Evolutionary conservation across 257 asterid genomes (phyloP), one percentile per base, ranked within the genome.

Genomic region (Solanum pennellii): DNA sequence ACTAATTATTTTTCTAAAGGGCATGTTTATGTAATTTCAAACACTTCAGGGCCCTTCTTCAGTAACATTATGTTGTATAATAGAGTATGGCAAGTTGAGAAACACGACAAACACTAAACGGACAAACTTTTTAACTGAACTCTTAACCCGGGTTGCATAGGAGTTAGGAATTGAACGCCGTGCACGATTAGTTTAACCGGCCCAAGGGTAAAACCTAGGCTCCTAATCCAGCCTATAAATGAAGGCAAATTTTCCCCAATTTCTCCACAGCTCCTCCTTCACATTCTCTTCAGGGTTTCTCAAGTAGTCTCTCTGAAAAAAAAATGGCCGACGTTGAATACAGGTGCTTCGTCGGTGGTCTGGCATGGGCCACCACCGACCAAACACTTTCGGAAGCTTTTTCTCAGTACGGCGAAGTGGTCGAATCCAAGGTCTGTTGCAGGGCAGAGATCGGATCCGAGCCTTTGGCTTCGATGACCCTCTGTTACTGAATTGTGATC

Each of bases 351-450:
- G 91, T 89, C 18, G 91, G 91, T 88, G 91, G 91, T 8, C 84
- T 92, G 88, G 96, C 96, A 0, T 93, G 96, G 95, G 93, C 94
- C 90, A 92, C 96, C 94, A 89, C 89, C 47, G 96, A 93, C 79
- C 87, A 90, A 6, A 41, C 94, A 5, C 94, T 93, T 18, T 89
- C 84, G 71, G 71, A 92, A 0, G 95, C 95, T 5, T 93, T 93
- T 87, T 88, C 95, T 33, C 91, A 88, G 72, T 93, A 33, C 82
- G 96, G 97, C 89, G 91, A 91, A 23, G 93, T 94, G 89, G 11
- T 91, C 92, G 97, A 94, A 85, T 92, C 97, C 92, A 94, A 94
- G 97, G 90, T 90, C 85, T 88, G 93, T 93, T 84, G 86, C 91
- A 77, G 88, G 25, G 91, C 91, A 87, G 88, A 42, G 80, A 71